Conservation (phyloP, 768 basidiomycete genomes). For the Termitomyces sp. region DNA sequence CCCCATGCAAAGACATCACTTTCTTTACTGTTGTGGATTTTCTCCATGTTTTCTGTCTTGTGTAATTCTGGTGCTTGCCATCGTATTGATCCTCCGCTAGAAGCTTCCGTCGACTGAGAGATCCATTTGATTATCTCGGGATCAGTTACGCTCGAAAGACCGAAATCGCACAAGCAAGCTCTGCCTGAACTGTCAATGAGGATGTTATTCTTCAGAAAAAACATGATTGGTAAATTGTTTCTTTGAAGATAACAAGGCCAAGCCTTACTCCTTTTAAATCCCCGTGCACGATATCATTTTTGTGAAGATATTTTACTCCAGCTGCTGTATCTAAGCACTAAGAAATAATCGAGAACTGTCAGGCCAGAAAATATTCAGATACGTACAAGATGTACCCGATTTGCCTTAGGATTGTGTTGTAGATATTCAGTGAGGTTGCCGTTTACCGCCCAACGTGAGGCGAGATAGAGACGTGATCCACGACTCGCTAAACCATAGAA, state of each 20-base stretch:
- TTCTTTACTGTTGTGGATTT: slow-evolving; percentile 7
- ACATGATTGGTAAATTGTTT: not conserved
- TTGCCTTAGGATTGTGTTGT: slow-evolving; percentile 14
- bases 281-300: slow-evolving; percentile 24
- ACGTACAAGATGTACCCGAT: slow-evolving; percentile 29
- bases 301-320: slow-evolving; percentile 26
- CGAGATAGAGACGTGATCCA: slow-evolving; percentile 21
- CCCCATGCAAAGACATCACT: slow-evolving; percentile 15
- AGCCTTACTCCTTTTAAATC: slow-evolving; percentile 26
- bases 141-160: slow-evolving; percentile 16
- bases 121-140: slow-evolving; percentile 12
- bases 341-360: not conserved
- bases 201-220: slow-evolving; percentile 14
- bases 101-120: slow-evolving; percentile 9
- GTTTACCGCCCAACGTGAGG: slow-evolving; percentile 27
- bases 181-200: slow-evolving; percentile 15
- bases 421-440: slow-evolving; percentile 28
- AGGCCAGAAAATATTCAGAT: not conserved
- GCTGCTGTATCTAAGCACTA: slow-evolving; percentile 19
- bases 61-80: slow-evolving; percentile 14
- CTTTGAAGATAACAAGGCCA: not conserved
- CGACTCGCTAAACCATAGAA: slow-evolving; percentile 25
- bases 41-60: not conserved
- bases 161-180: slow-evolving; percentile 21
- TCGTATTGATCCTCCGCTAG: slow-evolving; percentile 4